Evolutionary conservation across 2,329 filamentous ascomycete genomes (phyloP).

Genomic region (Aureobasidium zeae): DNA sequence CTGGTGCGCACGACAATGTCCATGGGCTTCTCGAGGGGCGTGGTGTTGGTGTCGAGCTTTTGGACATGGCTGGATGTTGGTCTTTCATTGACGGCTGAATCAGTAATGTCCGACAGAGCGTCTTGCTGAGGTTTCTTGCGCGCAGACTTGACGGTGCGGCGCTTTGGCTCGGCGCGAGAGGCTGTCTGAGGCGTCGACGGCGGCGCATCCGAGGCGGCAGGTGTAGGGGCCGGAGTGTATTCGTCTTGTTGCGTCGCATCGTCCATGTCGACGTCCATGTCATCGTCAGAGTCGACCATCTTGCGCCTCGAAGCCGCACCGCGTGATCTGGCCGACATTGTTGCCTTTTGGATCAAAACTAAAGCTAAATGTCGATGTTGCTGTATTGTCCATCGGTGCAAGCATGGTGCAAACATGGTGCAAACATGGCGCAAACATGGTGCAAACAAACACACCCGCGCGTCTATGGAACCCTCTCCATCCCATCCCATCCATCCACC

Average conservation of each 20-base stretch:
- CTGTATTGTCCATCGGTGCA: constrained; percentile 8
- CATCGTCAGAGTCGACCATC: constrained; percentile 65
- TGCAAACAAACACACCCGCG: constrained; percentile 16
- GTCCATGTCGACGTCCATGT: constrained; percentile 29
- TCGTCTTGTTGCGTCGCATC: constrained; percentile 65
- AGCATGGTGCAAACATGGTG: too few species aligned
- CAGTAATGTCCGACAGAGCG: constrained; percentile 61
- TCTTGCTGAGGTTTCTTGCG: constrained; percentile 42
- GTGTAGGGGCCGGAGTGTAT: constrained; percentile 63
- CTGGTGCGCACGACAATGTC: constrained; percentile 87
- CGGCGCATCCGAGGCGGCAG: constrained; percentile 34
- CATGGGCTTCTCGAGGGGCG: constrained; percentile 78
- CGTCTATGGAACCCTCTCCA: too few species aligned
- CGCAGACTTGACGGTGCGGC: constrained; percentile 49
- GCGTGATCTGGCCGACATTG: constrained; percentile 37
- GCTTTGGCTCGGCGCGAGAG: constrained; percentile 51
- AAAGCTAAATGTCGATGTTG: not conserved
- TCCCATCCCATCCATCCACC: constrained; percentile 46
- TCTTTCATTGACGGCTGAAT: constrained; percentile 53
- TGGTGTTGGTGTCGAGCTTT: constrained; percentile 66
- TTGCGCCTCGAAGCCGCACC: constrained; percentile 58
- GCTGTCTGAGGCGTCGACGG: constrained; percentile 39
- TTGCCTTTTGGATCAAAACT: not conserved
- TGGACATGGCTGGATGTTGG: constrained; percentile 41
- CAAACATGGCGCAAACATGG: too few species aligned